Percentiles rank a stretch among this genome's conserved stretches.
These are phyloP conservation scores for Neonectria magnoliae DNA, from an alignment of 2,329 filamentous ascomycete genomes.

Conservation along the genomic window DNA sequence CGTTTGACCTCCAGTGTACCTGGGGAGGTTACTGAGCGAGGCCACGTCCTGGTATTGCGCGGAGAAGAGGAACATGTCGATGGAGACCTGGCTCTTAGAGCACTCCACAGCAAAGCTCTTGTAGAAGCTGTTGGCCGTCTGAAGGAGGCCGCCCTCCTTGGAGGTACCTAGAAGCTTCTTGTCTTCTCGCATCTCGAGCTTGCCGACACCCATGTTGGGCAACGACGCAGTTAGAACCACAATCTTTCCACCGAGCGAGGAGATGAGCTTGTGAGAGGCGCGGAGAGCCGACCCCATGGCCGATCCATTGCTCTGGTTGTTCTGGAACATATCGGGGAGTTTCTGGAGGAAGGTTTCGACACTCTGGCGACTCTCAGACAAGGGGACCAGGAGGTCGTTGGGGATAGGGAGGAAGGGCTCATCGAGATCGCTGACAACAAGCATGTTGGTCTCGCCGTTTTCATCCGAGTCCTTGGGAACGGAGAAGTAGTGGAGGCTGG, in stretches of 20 bases:
- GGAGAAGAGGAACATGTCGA: conserved; percentile 98
- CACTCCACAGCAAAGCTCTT: conserved; percentile 99
- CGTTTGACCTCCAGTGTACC: conserved; percentile 97
- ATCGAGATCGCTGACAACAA: conserved; percentile 93
- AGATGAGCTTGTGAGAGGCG: conserved; percentile 95
- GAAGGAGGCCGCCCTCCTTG: conserved; percentile 87
- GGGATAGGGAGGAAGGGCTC: conserved; percentile 97
- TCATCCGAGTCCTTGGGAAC: conserved; percentile 90
- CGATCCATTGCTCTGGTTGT: conserved; percentile 88
- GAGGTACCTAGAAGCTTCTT: conserved; percentile 95
- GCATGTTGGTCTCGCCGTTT: conserved; percentile 85
- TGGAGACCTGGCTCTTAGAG: conserved; percentile 97
- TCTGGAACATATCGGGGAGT: conserved; percentile 96
- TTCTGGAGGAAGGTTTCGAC: conserved; percentile 92
- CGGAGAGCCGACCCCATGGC: conserved; percentile 94
- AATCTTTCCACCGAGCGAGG: conserved; percentile 93
- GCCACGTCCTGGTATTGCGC: conserved; percentile 98
- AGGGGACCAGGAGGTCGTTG: conserved; percentile 86
- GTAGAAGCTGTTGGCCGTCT: conserved; percentile 96
- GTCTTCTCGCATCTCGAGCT: conserved; percentile 93
- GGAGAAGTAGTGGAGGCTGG: conserved; percentile 94
- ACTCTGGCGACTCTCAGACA: conserved; percentile 88
- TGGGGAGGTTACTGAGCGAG: conserved; percentile 91
- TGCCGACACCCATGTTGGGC: conserved; percentile 89
- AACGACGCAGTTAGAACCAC: conserved; percentile 89